Evolutionary conservation across 2,329 filamentous ascomycete genomes (phyloP).

Genomic region (Botrytis galanthina): DNA sequence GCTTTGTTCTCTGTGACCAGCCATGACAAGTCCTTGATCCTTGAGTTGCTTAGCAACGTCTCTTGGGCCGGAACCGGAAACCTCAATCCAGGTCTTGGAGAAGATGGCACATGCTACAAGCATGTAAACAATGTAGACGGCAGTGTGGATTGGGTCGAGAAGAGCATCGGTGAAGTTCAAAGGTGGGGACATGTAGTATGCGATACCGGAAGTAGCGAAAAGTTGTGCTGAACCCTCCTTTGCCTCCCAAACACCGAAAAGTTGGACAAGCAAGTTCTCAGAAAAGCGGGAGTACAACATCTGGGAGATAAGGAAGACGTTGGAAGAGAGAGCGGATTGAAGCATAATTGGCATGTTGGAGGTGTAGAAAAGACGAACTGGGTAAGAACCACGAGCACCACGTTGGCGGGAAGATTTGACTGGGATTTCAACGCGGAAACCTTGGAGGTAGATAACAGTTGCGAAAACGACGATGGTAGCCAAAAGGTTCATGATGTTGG

Average conservation of each 20-base stretch:
- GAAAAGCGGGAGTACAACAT: constrained; percentile 99
- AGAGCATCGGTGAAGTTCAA: constrained; percentile 97
- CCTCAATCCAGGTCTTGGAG: constrained; percentile 99
- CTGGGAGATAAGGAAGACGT: constrained; percentile 98
- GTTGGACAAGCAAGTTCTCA: constrained; percentile 95
- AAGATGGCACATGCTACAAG: constrained; percentile 95
- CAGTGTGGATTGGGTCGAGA: constrained; percentile 93
- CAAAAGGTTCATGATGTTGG: constrained; percentile 98
- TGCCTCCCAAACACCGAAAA: constrained; percentile 98
- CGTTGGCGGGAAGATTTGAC: constrained; percentile 99
- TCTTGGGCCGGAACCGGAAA: constrained; percentile 93
- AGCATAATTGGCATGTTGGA: constrained; percentile 99
- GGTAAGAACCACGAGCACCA: constrained; percentile 97
- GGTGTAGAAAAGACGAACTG: constrained; percentile 98
- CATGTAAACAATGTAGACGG: constrained; percentile 96
- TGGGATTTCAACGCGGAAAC: constrained; percentile 99
- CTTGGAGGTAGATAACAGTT: constrained; percentile 97
- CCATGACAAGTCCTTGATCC: constrained; percentile 99
- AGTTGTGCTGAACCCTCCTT: constrained; percentile 96
- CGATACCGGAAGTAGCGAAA: constrained; percentile 86
- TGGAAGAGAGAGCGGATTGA: constrained; percentile 96
- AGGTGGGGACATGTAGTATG: constrained; percentile 99
- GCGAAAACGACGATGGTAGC: constrained; percentile 92
- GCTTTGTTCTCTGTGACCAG: constrained; percentile 97
- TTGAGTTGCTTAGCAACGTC: constrained; percentile 99